Evolutionary conservation across 495 filamentous ascomycete genomes (phyloP), one percentile per base, ranked within the genome.

Genomic region (Xylaria longipes): DNA sequence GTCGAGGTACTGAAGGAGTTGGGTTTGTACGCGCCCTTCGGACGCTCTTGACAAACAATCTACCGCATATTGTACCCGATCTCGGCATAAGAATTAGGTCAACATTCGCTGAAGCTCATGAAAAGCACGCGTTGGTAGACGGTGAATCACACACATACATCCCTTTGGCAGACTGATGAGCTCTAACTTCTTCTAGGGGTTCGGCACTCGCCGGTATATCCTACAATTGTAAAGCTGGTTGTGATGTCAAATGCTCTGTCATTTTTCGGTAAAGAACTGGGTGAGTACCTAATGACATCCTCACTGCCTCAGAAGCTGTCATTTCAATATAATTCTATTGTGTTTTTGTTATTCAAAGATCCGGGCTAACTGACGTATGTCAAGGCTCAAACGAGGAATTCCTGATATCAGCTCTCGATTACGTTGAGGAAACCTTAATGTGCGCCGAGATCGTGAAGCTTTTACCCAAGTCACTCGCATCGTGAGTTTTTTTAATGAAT

Each of bases 21-120:
- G 74, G 74, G 0, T 79, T 78, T 68, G 60, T 79, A 3, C 74
- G 76, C 9, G 71, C 79, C n/a, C 69, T 80, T 27, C 72, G 78
- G 7, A 73, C 70, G 5, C 57, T 79, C 1, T 57, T 80, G 33
- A 78, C 78, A 11, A 69, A 71, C 46, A 69, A 79, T 33, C 71
- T 79, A 0, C 78, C 74, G 3, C 20, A 68, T 7, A 39, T 80
- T 0, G 43, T 75, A 2, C 75, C 70, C 1, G 57, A 71, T 27
- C 58, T 77, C 0, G 31, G 46, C 5, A 11, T 22, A 9, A 46
- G 3, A 71, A 72, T 20, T 31, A 45, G 11, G 56, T 31, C 9
- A 15, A 46, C 0, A 41, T 46, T 75, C 3, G 43, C 35, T 15
- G 62, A 75, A 14, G 39, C 71, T 33, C 60, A 58, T 15, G 17